Conservation (phyloP, 2,329 filamentous ascomycete species). For the Xylariales sp. region DNA sequence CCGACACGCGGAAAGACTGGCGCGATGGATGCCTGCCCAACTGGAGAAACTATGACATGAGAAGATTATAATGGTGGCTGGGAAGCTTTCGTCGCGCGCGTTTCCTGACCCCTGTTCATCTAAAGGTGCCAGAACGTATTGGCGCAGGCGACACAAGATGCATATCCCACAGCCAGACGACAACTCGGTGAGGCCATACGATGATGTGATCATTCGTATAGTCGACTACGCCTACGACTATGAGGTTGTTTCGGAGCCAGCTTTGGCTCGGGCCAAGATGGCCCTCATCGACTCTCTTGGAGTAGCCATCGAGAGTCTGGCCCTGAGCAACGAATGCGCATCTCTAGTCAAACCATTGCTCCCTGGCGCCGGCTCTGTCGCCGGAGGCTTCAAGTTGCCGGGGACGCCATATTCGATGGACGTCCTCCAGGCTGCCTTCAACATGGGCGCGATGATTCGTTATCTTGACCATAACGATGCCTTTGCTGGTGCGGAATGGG, state of each 20-base stretch:
- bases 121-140: background rate
- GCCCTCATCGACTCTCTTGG: slow-evolving; percentile 41
- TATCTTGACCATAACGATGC: slow-evolving; percentile 58
- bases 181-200: slow-evolving; percentile 33
- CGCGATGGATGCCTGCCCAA: background rate
- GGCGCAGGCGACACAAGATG: slow-evolving; percentile 13
- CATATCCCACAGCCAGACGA: slow-evolving; percentile 33
- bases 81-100: slow-evolving; percentile 16
- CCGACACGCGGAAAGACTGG: background rate
- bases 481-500: slow-evolving; percentile 55
- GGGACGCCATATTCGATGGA: slow-evolving; percentile 54
- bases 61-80: slow-evolving; percentile 31
- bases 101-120: slow-evolving; percentile 9
- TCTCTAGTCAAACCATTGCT: slow-evolving; percentile 34
- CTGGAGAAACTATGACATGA: slow-evolving; percentile 4
- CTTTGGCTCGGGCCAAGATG: slow-evolving; percentile 32
- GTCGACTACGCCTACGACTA: slow-evolving; percentile 38
- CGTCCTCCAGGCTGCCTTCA: slow-evolving; percentile 54
- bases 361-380: slow-evolving; percentile 28
- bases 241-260: slow-evolving; percentile 28
- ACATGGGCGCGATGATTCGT: slow-evolving; percentile 53
- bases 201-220: slow-evolving; percentile 29
- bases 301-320: slow-evolving; percentile 37
- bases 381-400: slow-evolving; percentile 49
- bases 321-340: slow-evolving; percentile 33